phyloP scores from a whole-genome alignment of 306 rosid genomes.

The Lathyrus aphaca region DNA sequence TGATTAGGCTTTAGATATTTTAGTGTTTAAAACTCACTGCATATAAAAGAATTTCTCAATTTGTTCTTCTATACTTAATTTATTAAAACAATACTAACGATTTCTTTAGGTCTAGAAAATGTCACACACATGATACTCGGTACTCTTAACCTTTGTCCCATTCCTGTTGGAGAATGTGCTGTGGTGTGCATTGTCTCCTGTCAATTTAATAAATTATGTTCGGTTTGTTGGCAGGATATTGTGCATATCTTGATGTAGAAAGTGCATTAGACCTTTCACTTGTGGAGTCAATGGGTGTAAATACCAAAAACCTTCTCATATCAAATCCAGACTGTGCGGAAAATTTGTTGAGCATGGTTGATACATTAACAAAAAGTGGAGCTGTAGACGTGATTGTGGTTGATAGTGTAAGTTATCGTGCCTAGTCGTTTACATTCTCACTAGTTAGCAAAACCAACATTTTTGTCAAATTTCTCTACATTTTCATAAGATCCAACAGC shows the following conservation, averaged over 20 bases:
- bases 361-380: constrained; percentile 80
- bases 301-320: constrained; percentile 72
- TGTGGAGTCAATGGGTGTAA: constrained; percentile 80
- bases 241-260: constrained; percentile 92
- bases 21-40: constrained; percentile 16
- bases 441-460: constrained; percentile 3
- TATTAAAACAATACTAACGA: no score
- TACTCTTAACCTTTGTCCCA: no score
- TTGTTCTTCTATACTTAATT: not conserved
- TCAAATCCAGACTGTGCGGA: constrained; percentile 77
- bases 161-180: no score
- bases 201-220: constrained; percentile 32
- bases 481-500: constrained; percentile 18
- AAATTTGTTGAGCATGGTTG: constrained; percentile 72
- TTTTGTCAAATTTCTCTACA: constrained; percentile 19
- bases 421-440: constrained; percentile 4
- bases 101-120: no score
- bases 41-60: constrained; percentile 14
- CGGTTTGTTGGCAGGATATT: constrained; percentile 64
- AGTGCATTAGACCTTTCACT: constrained; percentile 77
- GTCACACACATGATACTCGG: no score
- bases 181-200: not conserved
- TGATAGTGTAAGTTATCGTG: constrained; percentile 73
- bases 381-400: constrained; percentile 85
- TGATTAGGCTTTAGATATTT: constrained; percentile 4